phyloP scores from a whole-genome alignment of 208 protist genomes.

The Herpetomonas tarakana region DNA sequence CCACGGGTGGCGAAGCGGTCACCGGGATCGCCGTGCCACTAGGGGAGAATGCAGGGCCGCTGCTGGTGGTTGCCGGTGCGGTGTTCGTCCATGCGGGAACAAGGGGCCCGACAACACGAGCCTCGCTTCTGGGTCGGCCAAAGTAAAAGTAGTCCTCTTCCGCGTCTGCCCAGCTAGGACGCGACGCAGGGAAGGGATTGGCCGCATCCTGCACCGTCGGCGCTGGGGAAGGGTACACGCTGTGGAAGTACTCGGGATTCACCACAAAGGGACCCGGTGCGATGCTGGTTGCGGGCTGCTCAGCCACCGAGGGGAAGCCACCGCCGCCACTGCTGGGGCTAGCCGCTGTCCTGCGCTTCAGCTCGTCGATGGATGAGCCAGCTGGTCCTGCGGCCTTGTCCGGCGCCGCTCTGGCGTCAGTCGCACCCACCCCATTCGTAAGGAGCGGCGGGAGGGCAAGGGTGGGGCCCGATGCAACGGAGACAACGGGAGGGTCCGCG shows the following conservation, averaged over 20 bases:
- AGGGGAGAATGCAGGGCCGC: constrained; percentile 1
- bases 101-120: neutral
- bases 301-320: neutral
- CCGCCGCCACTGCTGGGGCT: neutral
- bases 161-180: constrained; percentile 30
- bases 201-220: neutral
- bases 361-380: constrained; percentile 1
- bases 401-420: too few relatives aligned
- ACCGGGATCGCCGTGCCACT: neutral
- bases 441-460: too few relatives aligned
- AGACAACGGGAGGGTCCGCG: too few relatives aligned
- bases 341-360: constrained; percentile 1
- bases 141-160: constrained; percentile 88
- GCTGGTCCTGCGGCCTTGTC: too few relatives aligned
- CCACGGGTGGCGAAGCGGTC: constrained; percentile 47
- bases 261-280: constrained; percentile 54
- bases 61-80: constrained; percentile 1
- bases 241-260: constrained; percentile 39
- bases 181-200: neutral
- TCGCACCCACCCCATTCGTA: too few relatives aligned
- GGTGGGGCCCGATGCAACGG: too few relatives aligned
- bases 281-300: constrained; percentile 31
- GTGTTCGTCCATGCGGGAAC: too few relatives aligned
- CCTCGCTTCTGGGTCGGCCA: constrained; percentile 37
- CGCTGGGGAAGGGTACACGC: neutral